A percentile compares a stretch with the other conserved stretches of the same genome.
Conservation (phyloP, 495 filamentous ascomycete species). For the Trichoderma gamsii region DNA sequence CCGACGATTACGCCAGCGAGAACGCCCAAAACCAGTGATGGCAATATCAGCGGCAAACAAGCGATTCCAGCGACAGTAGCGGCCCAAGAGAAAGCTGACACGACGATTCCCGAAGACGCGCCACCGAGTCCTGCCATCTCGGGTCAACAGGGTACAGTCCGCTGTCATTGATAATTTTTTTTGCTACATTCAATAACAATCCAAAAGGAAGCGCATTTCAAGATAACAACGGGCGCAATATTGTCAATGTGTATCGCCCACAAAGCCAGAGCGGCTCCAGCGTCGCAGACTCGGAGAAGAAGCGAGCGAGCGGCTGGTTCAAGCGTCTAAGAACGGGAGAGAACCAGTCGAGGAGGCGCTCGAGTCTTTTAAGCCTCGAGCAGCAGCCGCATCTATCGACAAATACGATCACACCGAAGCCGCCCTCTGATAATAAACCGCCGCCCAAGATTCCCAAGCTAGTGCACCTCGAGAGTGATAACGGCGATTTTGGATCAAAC, state of each 20-base stretch:
- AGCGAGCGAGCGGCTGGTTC: slow-evolving; percentile 47
- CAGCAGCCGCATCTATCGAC: slow-evolving; percentile 5
- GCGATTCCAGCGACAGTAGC: slow-evolving; percentile 27
- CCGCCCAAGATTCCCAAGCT: slow-evolving; percentile 58
- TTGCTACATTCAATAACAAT: slow-evolving; percentile 31
- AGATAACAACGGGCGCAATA: slow-evolving; percentile 10
- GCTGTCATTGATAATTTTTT: slow-evolving; percentile 35
- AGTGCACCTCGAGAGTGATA: slow-evolving; percentile 42
- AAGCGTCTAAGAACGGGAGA: slow-evolving; percentile 37
- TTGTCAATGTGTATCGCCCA: slow-evolving; percentile 22
- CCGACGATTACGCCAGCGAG: slow-evolving; percentile 33
- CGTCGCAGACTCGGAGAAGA: slow-evolving; percentile 33
- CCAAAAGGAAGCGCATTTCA: slow-evolving; percentile 33
- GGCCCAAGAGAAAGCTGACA: slow-evolving; percentile 29
- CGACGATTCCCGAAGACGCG: slow-evolving; percentile 38
- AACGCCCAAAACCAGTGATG: slow-evolving; percentile 22
- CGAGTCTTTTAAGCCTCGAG: slow-evolving; percentile 24
- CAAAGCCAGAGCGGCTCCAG: slow-evolving; percentile 32
- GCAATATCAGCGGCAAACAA: slow-evolving; percentile 22
- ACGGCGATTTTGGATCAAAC: slow-evolving; percentile 44
- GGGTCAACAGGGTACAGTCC: slow-evolving; percentile 38
- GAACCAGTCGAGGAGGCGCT: slow-evolving; percentile 23
- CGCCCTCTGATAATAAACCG: slow-evolving; percentile 43
- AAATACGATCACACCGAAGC: slow-evolving; percentile 24
- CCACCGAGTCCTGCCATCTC: slow-evolving; percentile 41